Base-by-base conservation (phyloP, 129 eudicot species). In the Solidago caesia region DNA sequence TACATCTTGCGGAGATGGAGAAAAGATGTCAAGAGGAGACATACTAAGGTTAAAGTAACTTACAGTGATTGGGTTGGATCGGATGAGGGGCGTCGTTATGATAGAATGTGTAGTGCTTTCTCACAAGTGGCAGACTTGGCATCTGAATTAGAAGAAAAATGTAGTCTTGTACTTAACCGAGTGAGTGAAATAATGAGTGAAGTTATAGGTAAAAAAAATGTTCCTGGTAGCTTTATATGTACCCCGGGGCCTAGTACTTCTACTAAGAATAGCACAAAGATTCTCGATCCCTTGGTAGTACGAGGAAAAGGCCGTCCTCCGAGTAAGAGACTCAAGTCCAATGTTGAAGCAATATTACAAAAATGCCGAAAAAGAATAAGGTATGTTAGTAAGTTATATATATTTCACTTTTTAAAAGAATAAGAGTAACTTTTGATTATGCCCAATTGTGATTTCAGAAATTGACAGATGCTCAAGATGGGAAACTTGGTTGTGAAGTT, bases 1-100 rank as follows among this genome's bases (percentile, higher is more conserved):
- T 92, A 90, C 80, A 85, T 89, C 27, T 77, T 92, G 42, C 90
- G 77, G 74, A 80, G 98, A 61, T 92, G 96, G 95, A 92, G 83
- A 33, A 89, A 79, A 84, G 96, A 89, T 56, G 90, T 90, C n/a
- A 92, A 92, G 79, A 75, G 16, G 26, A 16, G 33, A 14, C 62
- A 16, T 57, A 57, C 33, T 57, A 57, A 57, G 29, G 33, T 57
- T 57, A n/a, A 57, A 57, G 62, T 57, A 9, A 57, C 9, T 16
- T 57, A 57, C 8, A 16, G 11, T 57, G 26, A 57, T 16, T 57
- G 33, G 62, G 14, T 4, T 57, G 7, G 2, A 3, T 57, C 33
- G 5, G 62, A 57, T 57, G 62, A 14, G n/a, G 33, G 33, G 7
- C 62, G 33, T 57, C 62, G 62, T 57, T 57, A 16, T 57, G 61